phyloP scores from a whole-genome alignment of 257 asterid species.

The Penstemon eatonii region DNA sequence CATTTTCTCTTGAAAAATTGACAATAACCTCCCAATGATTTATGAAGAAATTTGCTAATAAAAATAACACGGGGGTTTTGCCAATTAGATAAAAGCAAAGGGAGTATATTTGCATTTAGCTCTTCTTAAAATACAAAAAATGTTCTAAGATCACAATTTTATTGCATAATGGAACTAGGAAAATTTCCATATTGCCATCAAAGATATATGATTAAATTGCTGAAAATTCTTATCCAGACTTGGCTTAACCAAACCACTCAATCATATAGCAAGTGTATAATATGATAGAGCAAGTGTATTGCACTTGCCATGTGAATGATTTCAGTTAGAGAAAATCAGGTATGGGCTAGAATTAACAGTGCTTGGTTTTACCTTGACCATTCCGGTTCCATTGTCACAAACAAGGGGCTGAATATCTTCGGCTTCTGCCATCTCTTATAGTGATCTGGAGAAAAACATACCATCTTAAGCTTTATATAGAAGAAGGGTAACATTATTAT shows the following conservation, averaged over 20 bases:
- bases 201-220: background rate
- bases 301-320: no score
- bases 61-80: no score
- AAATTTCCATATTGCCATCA: background rate
- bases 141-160: background rate
- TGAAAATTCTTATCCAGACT: no score
- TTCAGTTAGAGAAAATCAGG: no score
- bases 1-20: no score
- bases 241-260: no score
- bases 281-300: no score
- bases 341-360: background rate
- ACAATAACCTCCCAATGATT: no score
- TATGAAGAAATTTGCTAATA: no score
- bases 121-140: background rate
- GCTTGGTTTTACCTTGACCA: slow-evolving; percentile 47
- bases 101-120: no score
- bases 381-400: slow-evolving; percentile 63
- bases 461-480: background rate
- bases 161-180: slow-evolving; percentile 11
- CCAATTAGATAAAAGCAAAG: no score
- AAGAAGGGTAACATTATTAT: background rate
- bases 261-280: no score
- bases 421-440: slow-evolving; percentile 47
- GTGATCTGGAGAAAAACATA: slow-evolving; percentile 25
- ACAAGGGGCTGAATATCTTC: slow-evolving; percentile 60